phyloP scores from a whole-genome alignment of 208 protist species.

The Wallacemonas sp. region DNA sequence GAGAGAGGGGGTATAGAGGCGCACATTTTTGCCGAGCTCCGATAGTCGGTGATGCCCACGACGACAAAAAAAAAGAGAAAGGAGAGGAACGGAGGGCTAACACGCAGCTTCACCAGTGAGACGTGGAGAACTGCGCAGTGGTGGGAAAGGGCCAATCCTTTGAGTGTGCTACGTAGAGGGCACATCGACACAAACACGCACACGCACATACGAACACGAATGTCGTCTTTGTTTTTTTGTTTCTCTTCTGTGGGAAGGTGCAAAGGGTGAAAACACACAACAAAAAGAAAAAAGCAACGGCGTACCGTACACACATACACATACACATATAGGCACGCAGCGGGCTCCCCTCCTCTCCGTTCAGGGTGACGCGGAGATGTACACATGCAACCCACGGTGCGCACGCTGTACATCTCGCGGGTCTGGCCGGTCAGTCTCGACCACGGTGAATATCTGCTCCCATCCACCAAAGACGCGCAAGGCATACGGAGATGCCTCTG shows the following conservation, averaged over 20 bases:
- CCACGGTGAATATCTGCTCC: conserved; percentile 43
- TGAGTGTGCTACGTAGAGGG: too few relatives aligned
- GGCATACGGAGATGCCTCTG: too few relatives aligned
- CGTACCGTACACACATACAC: neutral
- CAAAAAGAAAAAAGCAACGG: conserved; percentile 8
- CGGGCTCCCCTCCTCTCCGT: neutral
- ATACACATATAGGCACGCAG: too few relatives aligned
- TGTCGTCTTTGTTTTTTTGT: too few relatives aligned
- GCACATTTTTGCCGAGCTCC: too few relatives aligned
- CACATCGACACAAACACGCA: too few relatives aligned
- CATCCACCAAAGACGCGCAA: conserved; percentile 51
- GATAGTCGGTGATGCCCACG: too few relatives aligned
- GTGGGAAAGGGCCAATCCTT: neutral
- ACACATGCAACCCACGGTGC: conserved; percentile 27
- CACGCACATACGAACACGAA: too few relatives aligned
- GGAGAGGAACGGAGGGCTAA: neutral
- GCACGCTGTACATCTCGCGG: conserved; percentile 30
- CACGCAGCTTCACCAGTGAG: conserved; percentile 9
- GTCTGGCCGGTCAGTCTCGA: conserved; percentile 47
- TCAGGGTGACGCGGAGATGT: neutral
- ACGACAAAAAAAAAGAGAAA: conserved; percentile 20
- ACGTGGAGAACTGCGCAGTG: neutral
- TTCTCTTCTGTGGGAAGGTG: too few relatives aligned
- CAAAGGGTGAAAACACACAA: too few relatives aligned
- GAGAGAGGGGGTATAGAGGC: conserved; percentile 2